These are phyloP conservation scores for Gliomastix tumulicola DNA, from an alignment of 2,329 filamentous ascomycete genomes.

Conservation along the genomic window DNA sequence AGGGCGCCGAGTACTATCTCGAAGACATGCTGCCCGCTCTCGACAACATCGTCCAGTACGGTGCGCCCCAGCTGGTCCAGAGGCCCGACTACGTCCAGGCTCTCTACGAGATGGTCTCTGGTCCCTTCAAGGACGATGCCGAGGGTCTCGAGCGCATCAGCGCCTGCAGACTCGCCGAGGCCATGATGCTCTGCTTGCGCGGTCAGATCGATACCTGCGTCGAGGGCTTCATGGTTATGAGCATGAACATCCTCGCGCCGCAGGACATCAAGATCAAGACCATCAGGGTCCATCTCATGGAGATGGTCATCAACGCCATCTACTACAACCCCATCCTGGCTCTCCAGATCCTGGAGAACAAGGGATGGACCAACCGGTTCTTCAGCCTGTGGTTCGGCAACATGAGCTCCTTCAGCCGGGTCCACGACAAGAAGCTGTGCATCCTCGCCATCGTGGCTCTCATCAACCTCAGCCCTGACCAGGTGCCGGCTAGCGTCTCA, in stretches of 20 bases:
- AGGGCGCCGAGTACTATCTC: constrained; percentile 93
- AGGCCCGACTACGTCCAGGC: constrained; percentile 84
- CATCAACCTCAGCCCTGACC: constrained; percentile 68
- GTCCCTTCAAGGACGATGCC: constrained; percentile 89
- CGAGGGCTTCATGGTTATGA: constrained; percentile 80
- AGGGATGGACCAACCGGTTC: constrained; percentile 97
- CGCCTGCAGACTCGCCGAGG: constrained; percentile 94
- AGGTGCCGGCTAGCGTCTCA: constrained; percentile 87
- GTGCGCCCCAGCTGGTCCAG: constrained; percentile 69
- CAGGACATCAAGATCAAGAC: constrained; percentile 83
- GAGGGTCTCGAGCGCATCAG: constrained; percentile 94
- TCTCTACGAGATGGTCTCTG: constrained; percentile 86
- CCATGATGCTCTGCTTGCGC: constrained; percentile 91
- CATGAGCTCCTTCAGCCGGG: constrained; percentile 86
- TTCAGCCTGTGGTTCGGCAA: constrained; percentile 97
- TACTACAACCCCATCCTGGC: constrained; percentile 92
- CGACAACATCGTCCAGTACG: constrained; percentile 96
- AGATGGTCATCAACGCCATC: constrained; percentile 96
- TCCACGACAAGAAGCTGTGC: constrained; percentile 98
- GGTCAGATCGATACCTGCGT: constrained; percentile 85
- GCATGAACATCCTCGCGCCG: constrained; percentile 73
- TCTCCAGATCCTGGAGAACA: constrained; percentile 80
- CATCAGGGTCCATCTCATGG: constrained; percentile 93
- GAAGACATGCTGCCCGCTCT: constrained; percentile 98
- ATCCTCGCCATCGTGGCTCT: constrained; percentile 89